These are phyloP conservation scores for Eleusine indica DNA, from an alignment of 176 grass and related monocot genomes.

Conservation along the genomic window DNA sequence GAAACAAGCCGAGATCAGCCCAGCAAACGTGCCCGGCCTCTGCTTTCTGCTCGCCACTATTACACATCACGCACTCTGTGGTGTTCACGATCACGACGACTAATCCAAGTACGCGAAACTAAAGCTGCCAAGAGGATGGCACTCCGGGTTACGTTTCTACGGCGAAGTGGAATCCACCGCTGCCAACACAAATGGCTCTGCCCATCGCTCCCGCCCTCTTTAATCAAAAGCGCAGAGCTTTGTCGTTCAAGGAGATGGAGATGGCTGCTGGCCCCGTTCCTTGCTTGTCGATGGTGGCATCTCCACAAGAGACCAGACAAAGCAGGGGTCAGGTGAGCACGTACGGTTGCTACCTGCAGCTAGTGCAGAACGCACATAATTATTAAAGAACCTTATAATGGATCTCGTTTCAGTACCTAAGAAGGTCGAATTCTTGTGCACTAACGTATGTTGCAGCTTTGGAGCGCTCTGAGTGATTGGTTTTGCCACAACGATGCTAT, in stretches of 20 bases:
- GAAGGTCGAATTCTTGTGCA: not conserved
- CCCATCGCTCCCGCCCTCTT: not conserved
- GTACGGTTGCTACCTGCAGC: not conserved
- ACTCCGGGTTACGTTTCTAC: slow-evolving; percentile 20
- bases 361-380: slow-evolving; percentile 12
- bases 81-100: not conserved
- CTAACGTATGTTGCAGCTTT: not conserved
- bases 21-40: not conserved
- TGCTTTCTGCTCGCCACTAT: not conserved
- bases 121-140: not conserved
- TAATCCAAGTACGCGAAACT: not conserved
- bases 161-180: slow-evolving; percentile 44
- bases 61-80: slow-evolving; percentile 29
- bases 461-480: not conserved
- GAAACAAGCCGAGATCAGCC: not conserved
- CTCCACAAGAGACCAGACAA: slow-evolving; percentile 31
- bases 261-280: not conserved
- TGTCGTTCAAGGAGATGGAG: not conserved
- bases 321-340: not conserved
- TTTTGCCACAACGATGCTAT: not conserved
- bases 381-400: not conserved
- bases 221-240: not conserved
- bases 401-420: not conserved
- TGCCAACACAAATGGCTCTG: slow-evolving; percentile 19
- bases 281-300: slow-evolving; percentile 20